Evolutionary conservation across 2,329 filamentous ascomycete species (phyloP).

Genomic region (Aureobasidium pullulans): DNA sequence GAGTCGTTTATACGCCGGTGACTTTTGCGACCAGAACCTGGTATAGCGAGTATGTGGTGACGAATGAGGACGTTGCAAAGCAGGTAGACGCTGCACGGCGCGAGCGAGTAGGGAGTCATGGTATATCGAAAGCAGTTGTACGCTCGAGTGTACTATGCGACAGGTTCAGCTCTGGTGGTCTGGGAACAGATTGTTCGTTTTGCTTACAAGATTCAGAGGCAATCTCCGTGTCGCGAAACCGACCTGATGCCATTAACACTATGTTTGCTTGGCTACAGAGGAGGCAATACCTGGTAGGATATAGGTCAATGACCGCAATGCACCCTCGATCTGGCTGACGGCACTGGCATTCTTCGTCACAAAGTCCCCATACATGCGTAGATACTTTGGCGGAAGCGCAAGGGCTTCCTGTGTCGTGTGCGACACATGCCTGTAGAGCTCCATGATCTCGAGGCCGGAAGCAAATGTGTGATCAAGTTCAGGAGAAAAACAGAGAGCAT

Average conservation of each 20-base stretch:
- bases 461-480: background rate
- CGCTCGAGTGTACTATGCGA: conserved; percentile 64
- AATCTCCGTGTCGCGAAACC: conserved; percentile 86
- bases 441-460: conserved; percentile 4
- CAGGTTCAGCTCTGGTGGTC: conserved; percentile 18
- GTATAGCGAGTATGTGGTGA: conserved; percentile 58
- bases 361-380: conserved; percentile 70
- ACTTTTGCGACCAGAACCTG: conserved; percentile 54
- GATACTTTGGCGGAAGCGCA: conserved; percentile 24
- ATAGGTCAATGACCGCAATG: conserved; percentile 85
- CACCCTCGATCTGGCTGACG: conserved; percentile 91
- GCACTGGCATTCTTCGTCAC: conserved; percentile 92
- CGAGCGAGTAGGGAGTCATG: conserved; percentile 79
- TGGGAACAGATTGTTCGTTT: background rate
- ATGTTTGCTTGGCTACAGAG: background rate
- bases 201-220: conserved; percentile 71
- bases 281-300: conserved; percentile 68
- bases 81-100: conserved; percentile 50
- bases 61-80: conserved; percentile 38
- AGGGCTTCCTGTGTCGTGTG: conserved; percentile 14
- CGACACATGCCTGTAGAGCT: conserved; percentile 16
- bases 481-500: background rate
- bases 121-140: conserved; percentile 85
- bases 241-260: conserved; percentile 44
- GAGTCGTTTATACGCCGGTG: conserved; percentile 67